phyloP scores from a whole-genome alignment of 129 eudicot genomes.

The Rutidosis leptorrhynchoides region DNA sequence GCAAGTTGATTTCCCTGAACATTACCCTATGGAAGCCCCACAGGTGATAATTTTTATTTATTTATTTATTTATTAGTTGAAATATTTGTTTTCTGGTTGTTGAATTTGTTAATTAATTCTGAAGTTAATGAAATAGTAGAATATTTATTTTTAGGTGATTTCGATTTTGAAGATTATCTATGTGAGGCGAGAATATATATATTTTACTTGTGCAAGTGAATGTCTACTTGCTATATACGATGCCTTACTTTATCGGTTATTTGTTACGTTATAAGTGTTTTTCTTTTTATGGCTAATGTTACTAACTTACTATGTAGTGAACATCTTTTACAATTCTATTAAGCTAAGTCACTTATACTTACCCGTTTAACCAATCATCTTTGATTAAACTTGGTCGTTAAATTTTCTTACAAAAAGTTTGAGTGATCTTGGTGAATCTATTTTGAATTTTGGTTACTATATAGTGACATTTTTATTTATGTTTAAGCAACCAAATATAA shows the following conservation, averaged over 20 bases:
- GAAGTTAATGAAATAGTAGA: constrained; percentile 9
- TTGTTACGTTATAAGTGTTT: not conserved
- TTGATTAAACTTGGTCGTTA: not conserved
- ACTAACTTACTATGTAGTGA: not conserved
- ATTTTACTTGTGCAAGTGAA: not conserved
- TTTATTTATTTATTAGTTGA: not conserved
- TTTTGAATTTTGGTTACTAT: not conserved
- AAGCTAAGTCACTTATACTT: not conserved
- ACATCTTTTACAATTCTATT: not conserved
- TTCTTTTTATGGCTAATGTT: constrained; percentile 1
- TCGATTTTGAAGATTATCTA: not conserved
- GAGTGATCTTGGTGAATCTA: not conserved
- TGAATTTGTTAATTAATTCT: not conserved
- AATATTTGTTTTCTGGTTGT: not conserved
- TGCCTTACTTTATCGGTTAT: not conserved
- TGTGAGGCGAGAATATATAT: not conserved
- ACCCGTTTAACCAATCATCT: not conserved
- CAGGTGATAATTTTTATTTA: constrained; percentile 43
- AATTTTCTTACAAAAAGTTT: not conserved
- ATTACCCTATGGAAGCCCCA: constrained; percentile 93
- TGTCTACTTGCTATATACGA: constrained; percentile 2
- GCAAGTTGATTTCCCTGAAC: constrained; percentile 92
- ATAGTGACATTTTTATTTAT: not conserved
- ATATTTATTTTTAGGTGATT: not conserved
- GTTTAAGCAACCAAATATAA: not conserved